Percentiles rank a stretch among this genome's conserved stretches.
phyloP scores from a whole-genome alignment of 495 filamentous ascomycete species.

The Xylaria longipes region DNA sequence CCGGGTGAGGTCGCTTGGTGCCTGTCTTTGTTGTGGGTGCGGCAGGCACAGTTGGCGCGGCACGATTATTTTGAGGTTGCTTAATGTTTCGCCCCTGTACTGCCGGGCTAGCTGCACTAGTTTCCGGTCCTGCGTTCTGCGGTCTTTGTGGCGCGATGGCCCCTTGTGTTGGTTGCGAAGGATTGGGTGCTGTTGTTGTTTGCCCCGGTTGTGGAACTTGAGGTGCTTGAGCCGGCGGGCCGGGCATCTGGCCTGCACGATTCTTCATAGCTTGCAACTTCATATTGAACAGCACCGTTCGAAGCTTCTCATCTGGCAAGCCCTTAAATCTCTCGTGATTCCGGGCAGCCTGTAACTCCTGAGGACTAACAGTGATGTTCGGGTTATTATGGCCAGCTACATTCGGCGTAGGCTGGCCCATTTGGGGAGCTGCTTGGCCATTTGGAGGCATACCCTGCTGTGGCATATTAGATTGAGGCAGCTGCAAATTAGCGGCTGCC shows the following conservation, averaged over 20 bases:
- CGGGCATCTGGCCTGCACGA: slow-evolving; percentile 32
- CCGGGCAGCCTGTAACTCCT: slow-evolving; percentile 56
- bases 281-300: slow-evolving; percentile 36
- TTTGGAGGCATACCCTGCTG: slow-evolving; percentile 52
- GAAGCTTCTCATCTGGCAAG: slow-evolving; percentile 63
- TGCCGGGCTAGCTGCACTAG: slow-evolving; percentile 21
- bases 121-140: slow-evolving; percentile 31
- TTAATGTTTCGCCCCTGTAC: slow-evolving; percentile 36
- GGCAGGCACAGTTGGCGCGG: slow-evolving; percentile 25
- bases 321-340: slow-evolving; percentile 45
- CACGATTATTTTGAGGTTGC: slow-evolving; percentile 33
- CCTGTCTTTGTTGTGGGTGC: slow-evolving; percentile 36
- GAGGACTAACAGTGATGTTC: slow-evolving; percentile 36
- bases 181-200: slow-evolving; percentile 45
- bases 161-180: slow-evolving; percentile 35
- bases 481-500: slow-evolving; percentile 31
- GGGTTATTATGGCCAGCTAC: slow-evolving; percentile 33
- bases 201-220: slow-evolving; percentile 45
- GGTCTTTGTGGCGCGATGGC: slow-evolving; percentile 28
- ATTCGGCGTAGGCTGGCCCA: slow-evolving; percentile 31
- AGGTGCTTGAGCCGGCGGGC: slow-evolving; percentile 29
- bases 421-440: slow-evolving; percentile 29
- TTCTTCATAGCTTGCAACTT: slow-evolving; percentile 40
- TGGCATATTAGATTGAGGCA: slow-evolving; percentile 32
- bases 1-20: slow-evolving; percentile 65